Conservation (phyloP, 306 rosid genomes). For the Medicago truncatula region DNA sequence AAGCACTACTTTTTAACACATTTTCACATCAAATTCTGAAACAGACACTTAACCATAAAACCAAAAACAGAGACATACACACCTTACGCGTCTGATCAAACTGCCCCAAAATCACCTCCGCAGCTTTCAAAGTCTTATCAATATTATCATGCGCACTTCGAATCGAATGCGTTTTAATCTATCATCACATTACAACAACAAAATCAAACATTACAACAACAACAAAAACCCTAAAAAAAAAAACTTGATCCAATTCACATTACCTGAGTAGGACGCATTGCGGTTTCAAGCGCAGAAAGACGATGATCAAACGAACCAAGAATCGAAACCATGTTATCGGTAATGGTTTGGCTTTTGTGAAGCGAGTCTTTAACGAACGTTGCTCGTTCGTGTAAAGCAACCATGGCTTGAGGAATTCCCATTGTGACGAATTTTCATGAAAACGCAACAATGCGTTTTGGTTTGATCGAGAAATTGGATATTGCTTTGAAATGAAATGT, state of each 20-base stretch:
- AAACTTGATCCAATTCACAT: slow-evolving; percentile 29
- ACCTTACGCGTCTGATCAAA: slow-evolving; percentile 91
- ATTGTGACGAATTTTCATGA: slow-evolving; percentile 41
- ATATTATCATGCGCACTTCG: slow-evolving; percentile 93
- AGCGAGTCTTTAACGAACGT: slow-evolving; percentile 67
- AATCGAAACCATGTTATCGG: slow-evolving; percentile 85
- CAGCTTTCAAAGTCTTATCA: slow-evolving; percentile 78
- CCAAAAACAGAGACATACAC: slow-evolving; percentile 45
- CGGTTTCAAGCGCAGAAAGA: slow-evolving; percentile 92
- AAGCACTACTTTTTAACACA: background rate
- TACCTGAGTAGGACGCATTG: slow-evolving; percentile 98
- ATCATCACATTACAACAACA: slow-evolving; percentile 9
- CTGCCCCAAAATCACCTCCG: slow-evolving; percentile 72
- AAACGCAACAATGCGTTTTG: background rate
- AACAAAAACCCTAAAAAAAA: background rate
- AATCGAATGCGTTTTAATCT: slow-evolving; percentile 91
- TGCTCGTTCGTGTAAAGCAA: slow-evolving; percentile 67
- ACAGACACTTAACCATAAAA: background rate
- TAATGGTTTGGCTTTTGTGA: slow-evolving; percentile 75
- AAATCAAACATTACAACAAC: slow-evolving; percentile 32
- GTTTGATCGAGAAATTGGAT: slow-evolving; percentile 7
- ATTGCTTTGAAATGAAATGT: slow-evolving; percentile 16
- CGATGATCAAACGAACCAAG: slow-evolving; percentile 97
- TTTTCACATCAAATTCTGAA: background rate
- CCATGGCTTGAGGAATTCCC: slow-evolving; percentile 73